Evolutionary conservation across 306 rosid species (phyloP), one percentile per base, ranked within the genome.

Genomic region (Rosa persica): DNA sequence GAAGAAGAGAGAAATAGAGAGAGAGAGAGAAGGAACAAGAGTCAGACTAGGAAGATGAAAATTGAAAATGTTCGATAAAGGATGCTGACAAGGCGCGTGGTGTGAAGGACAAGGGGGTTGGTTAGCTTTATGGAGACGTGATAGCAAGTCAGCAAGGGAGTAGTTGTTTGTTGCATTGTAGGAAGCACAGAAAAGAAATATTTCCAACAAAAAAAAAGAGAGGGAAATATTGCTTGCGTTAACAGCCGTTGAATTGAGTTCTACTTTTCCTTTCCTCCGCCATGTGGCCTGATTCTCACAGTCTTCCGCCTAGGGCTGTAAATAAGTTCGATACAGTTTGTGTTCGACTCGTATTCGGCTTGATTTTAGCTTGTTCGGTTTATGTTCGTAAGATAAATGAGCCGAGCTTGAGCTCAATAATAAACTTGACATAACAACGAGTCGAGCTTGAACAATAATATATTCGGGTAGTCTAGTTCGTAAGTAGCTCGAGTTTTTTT

Each of bases 211-310:
- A 30, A 30, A n/a, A 30, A 30, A 30, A 30, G 61, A 79, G 70
- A 49, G 34, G 34, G 34, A 30, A 30, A 30, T 42, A 62, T 61
- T 40, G 27, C 71, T 4, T 42, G 17, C 8, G 60, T 75, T 77
- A 64, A 22, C 55, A 27, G 78, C 77, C 66, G 77, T 80, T 42
- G 79, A 30, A 72, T 72, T 36, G 13, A 19, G 5, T 49, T 13
- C 4, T 38, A 8, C 5, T 0, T 9, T 39, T 6, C 6, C 55
- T 23, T 6, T 4, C 12, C 40, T 0, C 36, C 22, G 27, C 75
- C 80, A 70, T 19, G 34, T 76, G 48, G 49, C 36, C 4, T n/a
- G 7, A 39, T 54, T n/a, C 9, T 40, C 39, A 39, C 52, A 40
- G 1, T 39, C 77, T 6, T 0, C 15, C 38, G 22, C 23, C 46